phyloP scores from a whole-genome alignment of 352 stramenopile genomes.

The Phytophthora tentaculata region DNA sequence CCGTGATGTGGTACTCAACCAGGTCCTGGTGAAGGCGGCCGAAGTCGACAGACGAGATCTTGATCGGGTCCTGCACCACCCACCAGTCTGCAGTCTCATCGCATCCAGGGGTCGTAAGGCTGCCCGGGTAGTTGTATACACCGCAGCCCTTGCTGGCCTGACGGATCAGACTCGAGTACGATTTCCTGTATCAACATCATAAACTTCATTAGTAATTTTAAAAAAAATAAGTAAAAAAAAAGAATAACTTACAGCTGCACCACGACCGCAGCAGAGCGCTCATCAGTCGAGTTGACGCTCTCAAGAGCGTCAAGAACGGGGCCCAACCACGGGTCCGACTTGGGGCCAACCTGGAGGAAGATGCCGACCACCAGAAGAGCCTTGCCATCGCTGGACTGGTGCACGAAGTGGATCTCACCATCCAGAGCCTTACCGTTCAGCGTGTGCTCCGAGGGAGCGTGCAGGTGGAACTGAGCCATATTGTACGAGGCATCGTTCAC shows the following conservation, averaged over 20 bases:
- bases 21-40: constrained; percentile 41
- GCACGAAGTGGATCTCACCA: constrained; percentile 70
- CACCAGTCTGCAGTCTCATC: constrained; percentile 70
- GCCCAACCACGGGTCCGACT: constrained; percentile 37
- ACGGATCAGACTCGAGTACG: constrained; percentile 38
- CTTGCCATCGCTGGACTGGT: constrained; percentile 43
- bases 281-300: constrained; percentile 30
- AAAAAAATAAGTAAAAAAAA: not conserved
- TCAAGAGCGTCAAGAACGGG: constrained; percentile 45
- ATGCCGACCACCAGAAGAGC: constrained; percentile 52
- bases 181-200: constrained; percentile 28
- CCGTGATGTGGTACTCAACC: constrained; percentile 39
- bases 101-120: constrained; percentile 62
- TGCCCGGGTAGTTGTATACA: constrained; percentile 75
- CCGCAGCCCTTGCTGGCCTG: constrained; percentile 15
- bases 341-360: constrained; percentile 28
- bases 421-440: constrained; percentile 53
- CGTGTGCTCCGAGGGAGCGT: constrained; percentile 67
- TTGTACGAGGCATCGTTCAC: constrained; percentile 23
- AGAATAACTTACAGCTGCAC: constrained; percentile 37
- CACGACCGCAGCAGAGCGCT: constrained; percentile 6
- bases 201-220: constrained; percentile 10
- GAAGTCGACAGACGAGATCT: constrained; percentile 47
- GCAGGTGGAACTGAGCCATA: constrained; percentile 52
- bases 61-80: constrained; percentile 58